A percentile compares a stretch with the other conserved stretches of the same genome.
Evolutionary conservation across 345 rosid genomes (phyloP).

Genomic region (Lepidium didymum): DNA sequence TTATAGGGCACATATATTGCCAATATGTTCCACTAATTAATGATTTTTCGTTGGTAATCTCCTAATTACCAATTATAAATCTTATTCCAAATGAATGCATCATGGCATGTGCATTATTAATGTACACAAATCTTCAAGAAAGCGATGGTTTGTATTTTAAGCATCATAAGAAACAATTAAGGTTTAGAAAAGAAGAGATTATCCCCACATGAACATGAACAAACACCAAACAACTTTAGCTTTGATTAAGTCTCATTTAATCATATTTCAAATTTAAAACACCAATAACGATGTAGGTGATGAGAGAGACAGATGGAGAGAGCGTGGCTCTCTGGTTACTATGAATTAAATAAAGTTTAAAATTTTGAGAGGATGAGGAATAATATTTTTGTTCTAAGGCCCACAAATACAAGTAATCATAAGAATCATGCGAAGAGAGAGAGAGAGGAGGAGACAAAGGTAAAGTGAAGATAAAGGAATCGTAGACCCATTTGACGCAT

Average conservation of each 20-base stretch:
- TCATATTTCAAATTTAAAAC: not conserved
- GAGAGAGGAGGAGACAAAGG: conserved; percentile 32
- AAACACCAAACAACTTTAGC: conserved; percentile 18
- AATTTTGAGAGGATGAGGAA: not conserved
- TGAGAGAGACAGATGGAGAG: conserved; percentile 10
- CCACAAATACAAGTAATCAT: conserved; percentile 38
- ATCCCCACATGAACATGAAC: conserved; percentile 19
- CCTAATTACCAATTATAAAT: not conserved
- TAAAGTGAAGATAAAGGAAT: conserved; percentile 36
- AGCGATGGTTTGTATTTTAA: conserved; percentile 25
- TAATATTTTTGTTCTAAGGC: conserved; percentile 21
- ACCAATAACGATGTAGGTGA: conserved; percentile 17
- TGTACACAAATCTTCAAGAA: conserved; percentile 14
- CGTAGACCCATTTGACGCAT: conserved; percentile 25
- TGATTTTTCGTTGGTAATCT: not conserved
- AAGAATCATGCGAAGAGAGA: conserved; percentile 34
- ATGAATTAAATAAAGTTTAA: conserved; percentile 1
- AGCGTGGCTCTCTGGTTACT: conserved; percentile 35
- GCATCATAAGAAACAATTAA: conserved; percentile 18
- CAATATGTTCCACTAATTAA: conserved; percentile 1
- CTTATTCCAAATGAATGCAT: not conserved
- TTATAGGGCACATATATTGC: too few species aligned
- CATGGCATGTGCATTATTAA: conserved; percentile 5
- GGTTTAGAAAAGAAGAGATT: not conserved
- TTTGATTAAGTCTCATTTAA: conserved; percentile 1